phyloP scores from a whole-genome alignment of 805 yeast genomes.

The Pichia insulana region DNA sequence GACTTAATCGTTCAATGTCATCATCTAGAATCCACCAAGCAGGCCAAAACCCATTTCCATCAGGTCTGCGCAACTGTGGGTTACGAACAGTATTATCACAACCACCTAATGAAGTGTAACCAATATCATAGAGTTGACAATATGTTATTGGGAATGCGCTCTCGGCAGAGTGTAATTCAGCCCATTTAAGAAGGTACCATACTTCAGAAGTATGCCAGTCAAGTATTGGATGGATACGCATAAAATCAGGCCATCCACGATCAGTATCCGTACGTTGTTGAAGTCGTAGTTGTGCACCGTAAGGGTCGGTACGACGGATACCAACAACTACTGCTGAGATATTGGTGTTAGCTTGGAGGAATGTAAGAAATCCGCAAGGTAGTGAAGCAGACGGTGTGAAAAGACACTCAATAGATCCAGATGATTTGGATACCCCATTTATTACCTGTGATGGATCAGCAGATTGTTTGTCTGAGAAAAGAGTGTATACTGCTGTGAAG shows the following conservation, averaged over 20 bases:
- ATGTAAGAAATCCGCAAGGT: constrained; percentile 55
- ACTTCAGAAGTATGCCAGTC: constrained; percentile 80
- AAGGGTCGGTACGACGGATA: constrained; percentile 82
- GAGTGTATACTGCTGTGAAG: constrained; percentile 22
- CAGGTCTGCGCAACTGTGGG: constrained; percentile 39
- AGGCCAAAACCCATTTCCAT: constrained; percentile 30
- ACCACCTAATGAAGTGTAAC: constrained; percentile 90
- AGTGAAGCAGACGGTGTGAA: constrained; percentile 28
- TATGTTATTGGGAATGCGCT: constrained; percentile 32
- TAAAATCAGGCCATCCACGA: constrained; percentile 83
- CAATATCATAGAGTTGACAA: constrained; percentile 69
- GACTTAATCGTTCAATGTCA: constrained; percentile 44
- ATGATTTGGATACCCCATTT: background rate
- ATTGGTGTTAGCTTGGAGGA: constrained; percentile 41
- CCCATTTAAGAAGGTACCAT: constrained; percentile 55
- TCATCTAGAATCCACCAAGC: constrained; percentile 55
- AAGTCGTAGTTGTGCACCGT: constrained; percentile 47
- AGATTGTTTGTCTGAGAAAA: background rate
- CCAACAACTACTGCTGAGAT: constrained; percentile 82
- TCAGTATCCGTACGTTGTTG: constrained; percentile 75
- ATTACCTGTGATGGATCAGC: background rate
- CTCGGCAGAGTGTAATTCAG: constrained; percentile 43
- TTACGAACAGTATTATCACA: constrained; percentile 60
- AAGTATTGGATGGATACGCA: constrained; percentile 78
- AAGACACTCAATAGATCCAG: constrained; percentile 4